Evolutionary conservation across 257 asterid species (phyloP).

Genomic region (Eustoma russellianum): DNA sequence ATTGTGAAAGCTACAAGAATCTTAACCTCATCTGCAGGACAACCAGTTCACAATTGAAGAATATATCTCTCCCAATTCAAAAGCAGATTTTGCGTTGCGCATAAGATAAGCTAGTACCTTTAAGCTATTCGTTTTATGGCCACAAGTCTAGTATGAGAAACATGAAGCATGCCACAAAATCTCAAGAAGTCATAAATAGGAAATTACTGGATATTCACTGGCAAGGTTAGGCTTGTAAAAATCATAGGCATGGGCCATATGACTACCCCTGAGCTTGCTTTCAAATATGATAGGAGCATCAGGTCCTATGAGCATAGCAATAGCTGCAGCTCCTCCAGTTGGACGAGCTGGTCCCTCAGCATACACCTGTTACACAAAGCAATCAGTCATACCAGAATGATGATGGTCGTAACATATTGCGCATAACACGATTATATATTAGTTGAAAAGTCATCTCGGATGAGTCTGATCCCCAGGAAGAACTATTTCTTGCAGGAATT

Average conservation of each 20-base stretch:
- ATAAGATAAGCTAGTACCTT: too few relatives aligned
- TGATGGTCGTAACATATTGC: too few relatives aligned
- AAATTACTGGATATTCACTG: slow-evolving; percentile 92
- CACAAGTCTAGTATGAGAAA: too few relatives aligned
- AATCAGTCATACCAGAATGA: too few relatives aligned
- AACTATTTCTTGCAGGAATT: neutral
- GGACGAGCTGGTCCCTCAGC: slow-evolving; percentile 99
- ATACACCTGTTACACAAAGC: slow-evolving; percentile 46
- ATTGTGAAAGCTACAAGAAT: too few relatives aligned
- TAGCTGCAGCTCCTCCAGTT: slow-evolving; percentile 96
- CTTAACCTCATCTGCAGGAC: too few relatives aligned
- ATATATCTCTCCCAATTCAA: too few relatives aligned
- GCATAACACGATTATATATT: neutral
- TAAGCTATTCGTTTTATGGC: too few relatives aligned
- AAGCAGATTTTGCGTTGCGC: too few relatives aligned
- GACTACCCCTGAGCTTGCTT: slow-evolving; percentile 88
- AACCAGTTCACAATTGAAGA: too few relatives aligned
- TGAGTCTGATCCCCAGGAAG: neutral
- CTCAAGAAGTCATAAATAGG: slow-evolving; percentile 7
- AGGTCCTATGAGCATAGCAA: slow-evolving; percentile 91
- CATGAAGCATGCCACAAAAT: too few relatives aligned
- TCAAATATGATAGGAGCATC: slow-evolving; percentile 91
- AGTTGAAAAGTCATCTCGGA: neutral
- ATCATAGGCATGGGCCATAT: slow-evolving; percentile 92
- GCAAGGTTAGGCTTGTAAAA: slow-evolving; percentile 97